Percentiles rank a stretch among this genome's conserved stretches.
These are phyloP conservation scores for Jaltomata sinuosa DNA, from an alignment of 257 asterid species.

Conservation along the genomic window DNA sequence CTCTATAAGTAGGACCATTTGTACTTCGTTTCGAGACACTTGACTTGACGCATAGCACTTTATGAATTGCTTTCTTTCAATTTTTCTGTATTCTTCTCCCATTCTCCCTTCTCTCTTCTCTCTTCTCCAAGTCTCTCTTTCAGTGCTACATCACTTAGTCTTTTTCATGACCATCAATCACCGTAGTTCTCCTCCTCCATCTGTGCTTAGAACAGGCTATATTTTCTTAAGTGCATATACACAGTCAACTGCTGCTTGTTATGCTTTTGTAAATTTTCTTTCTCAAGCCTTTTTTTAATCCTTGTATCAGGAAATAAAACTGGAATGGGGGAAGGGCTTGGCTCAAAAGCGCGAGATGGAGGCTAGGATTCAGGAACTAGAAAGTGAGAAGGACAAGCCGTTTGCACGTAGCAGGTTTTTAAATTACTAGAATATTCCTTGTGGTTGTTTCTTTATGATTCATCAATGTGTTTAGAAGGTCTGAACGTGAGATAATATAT, in stretches of 20 bases:
- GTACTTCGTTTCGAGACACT: neutral
- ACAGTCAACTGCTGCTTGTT: neutral
- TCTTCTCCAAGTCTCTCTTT: neutral
- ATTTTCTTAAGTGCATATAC: neutral
- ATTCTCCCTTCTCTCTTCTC: neutral
- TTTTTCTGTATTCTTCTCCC: neutral
- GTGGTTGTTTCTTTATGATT: neutral
- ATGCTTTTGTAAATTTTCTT: neutral
- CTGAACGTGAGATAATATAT: neutral
- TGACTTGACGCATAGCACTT: neutral
- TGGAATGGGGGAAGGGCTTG: slow-evolving; percentile 95
- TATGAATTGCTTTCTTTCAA: neutral
- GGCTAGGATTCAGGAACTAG: slow-evolving; percentile 57
- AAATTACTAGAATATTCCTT: neutral
- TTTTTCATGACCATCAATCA: neutral
- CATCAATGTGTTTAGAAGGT: neutral
- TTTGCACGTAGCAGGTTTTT: slow-evolving; percentile 83
- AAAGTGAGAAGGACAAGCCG: slow-evolving; percentile 84
- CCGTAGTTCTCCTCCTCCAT: neutral
- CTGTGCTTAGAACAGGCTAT: neutral
- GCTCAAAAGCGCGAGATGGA: slow-evolving; percentile 93
- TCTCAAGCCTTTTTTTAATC: neutral
- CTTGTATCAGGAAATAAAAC: slow-evolving; percentile 60
- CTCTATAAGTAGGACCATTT: neutral
- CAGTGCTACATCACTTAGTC: neutral